Evolutionary conservation across 495 filamentous ascomycete genomes (phyloP).

Genomic region (Aspergillus indologenus): DNA sequence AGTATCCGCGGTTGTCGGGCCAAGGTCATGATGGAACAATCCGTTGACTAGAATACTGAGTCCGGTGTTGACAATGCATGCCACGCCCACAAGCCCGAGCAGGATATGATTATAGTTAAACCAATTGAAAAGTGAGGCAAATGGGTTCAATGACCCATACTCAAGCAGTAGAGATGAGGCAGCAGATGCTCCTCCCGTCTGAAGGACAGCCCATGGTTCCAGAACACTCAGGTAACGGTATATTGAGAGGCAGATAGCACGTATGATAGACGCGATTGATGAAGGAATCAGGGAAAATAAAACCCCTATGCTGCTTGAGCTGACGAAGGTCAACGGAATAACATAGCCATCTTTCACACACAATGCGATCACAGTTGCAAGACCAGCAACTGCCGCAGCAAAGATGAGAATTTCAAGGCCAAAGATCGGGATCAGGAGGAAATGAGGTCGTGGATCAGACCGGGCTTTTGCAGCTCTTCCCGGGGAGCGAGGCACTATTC

Average conservation of each 20-base stretch:
- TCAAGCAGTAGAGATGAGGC: conserved; percentile 6
- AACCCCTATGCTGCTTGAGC: neutral
- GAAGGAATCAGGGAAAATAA: conserved; percentile 3
- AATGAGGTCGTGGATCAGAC: conserved; percentile 7
- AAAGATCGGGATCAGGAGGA: conserved; percentile 10
- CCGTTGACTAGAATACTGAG: conserved; percentile 3
- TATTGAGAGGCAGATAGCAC: conserved; percentile 2
- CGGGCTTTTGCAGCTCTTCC: neutral
- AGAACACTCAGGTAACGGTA: conserved; percentile 7
- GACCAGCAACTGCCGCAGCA: conserved; percentile 1
- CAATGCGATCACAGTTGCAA: neutral
- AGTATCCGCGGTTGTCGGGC: neutral
- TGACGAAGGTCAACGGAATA: conserved; percentile 1
- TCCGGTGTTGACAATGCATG: conserved; percentile 5
- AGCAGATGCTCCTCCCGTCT: conserved; percentile 6
- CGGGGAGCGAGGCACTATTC: conserved; percentile 1
- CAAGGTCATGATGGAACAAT: conserved; percentile 3
- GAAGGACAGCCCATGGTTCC: conserved; percentile 9
- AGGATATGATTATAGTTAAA: conserved; percentile 4
- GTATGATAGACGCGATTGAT: conserved; percentile 2
- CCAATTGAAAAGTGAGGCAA: conserved; percentile 4
- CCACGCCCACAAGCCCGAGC: conserved; percentile 3
- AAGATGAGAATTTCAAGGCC: conserved; percentile 3
- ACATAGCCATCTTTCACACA: conserved; percentile 6
- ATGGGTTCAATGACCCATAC: conserved; percentile 8